Evolutionary conservation across 352 stramenopile species (phyloP).

Genomic region (Phytopythium vexans): DNA sequence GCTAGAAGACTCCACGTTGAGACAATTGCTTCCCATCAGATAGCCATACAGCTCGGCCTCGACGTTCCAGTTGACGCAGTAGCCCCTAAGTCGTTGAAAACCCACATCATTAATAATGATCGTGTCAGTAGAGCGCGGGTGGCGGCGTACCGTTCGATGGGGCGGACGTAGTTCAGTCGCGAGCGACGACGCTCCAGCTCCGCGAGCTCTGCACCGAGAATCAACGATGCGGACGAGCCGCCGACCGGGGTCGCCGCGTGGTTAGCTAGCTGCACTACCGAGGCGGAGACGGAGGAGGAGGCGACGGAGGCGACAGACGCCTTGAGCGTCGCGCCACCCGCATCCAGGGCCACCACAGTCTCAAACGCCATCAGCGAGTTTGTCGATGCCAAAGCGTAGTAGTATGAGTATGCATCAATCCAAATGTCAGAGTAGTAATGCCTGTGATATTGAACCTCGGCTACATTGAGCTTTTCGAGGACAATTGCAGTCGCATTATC

Average conservation of each 20-base stretch:
- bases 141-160: constrained; percentile 33
- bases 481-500: not conserved
- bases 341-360: constrained; percentile 53
- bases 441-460: not conserved
- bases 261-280: constrained; percentile 38
- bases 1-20: constrained; percentile 45
- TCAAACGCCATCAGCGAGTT: constrained; percentile 6
- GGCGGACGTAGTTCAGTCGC: constrained; percentile 41
- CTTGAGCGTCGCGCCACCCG: constrained; percentile 60
- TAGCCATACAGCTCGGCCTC: constrained; percentile 59
- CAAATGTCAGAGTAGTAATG: not conserved
- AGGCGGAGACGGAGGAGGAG: not conserved
- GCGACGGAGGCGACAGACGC: constrained; percentile 33
- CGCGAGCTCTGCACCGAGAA: constrained; percentile 47
- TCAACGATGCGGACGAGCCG: constrained; percentile 14
- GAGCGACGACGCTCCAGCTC: constrained; percentile 51
- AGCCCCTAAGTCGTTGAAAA: constrained; percentile 37
- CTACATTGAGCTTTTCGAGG: not conserved
- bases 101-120: not conserved
- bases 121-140: constrained; percentile 1
- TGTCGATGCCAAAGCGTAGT: not conserved
- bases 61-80: constrained; percentile 82
- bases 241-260: constrained; percentile 33
- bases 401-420: not conserved
- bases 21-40: constrained; percentile 46